phyloP scores from a whole-genome alignment of 257 asterid species.

The Jacaranda copaia region DNA sequence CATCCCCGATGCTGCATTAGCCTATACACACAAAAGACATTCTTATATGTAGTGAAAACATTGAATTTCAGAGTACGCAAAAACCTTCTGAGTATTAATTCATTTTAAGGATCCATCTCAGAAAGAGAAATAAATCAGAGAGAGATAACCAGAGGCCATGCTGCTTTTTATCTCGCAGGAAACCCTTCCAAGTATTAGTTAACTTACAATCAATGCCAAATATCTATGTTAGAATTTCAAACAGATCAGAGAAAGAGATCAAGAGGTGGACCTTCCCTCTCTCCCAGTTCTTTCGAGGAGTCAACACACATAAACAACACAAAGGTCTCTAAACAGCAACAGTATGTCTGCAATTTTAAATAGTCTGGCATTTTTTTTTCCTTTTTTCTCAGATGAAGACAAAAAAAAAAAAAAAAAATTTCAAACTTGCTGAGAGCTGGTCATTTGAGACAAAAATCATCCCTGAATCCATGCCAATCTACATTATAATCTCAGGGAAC shows the following conservation, averaged over 20 bases:
- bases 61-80: neutral
- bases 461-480: neutral
- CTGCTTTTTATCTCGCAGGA: neutral
- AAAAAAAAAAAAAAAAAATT: neutral
- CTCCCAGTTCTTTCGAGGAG: neutral
- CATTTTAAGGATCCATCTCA: neutral
- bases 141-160: too few relatives aligned
- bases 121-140: neutral
- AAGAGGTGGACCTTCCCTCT: neutral
- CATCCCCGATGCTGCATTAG: conserved; percentile 57
- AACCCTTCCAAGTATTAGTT: neutral
- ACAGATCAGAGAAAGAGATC: neutral
- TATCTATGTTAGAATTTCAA: neutral
- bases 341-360: too few relatives aligned
- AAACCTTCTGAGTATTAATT: neutral
- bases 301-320: neutral
- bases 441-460: neutral
- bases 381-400: too few relatives aligned
- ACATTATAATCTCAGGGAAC: neutral
- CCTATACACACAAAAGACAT: conserved; percentile 27
- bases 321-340: neutral
- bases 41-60: neutral
- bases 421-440: neutral
- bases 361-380: too few relatives aligned
- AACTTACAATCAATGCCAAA: neutral